Base-by-base conservation (phyloP, 2,329 filamentous ascomycete genomes). In the Fusarium beomiforme region DNA sequence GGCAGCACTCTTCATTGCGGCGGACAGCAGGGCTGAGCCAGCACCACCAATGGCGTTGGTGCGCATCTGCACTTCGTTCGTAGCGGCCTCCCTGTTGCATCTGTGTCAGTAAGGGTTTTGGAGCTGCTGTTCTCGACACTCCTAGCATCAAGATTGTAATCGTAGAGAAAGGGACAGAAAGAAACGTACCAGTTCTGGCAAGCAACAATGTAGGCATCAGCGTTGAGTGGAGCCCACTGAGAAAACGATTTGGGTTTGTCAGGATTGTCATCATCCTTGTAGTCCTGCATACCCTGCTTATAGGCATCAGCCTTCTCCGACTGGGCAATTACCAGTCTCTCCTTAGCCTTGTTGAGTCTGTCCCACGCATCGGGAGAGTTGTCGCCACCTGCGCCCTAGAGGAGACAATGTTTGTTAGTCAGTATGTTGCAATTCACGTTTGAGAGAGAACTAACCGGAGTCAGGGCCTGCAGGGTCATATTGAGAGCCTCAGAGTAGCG, bases 401-500 rank as follows among this genome's bases (percentile, higher is more conserved):
- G 2, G 1, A 1, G n/a, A 3, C 7, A 2, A 9, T 17, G 19
- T 51, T 4, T 17, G 19, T 51, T 4, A 37, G 21, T 17, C 3
- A 21, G 12, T 17, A 7, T 2, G 0, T 16, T 16, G 5, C 10
- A 5, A 16, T 2, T 42, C 7, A 10, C 4, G 12, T 6, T 11
- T 17, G 9, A 3, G 16, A 7, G 16, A 16, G 2, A 0, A 17
- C 16, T 19, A 7, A 51, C 47, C 6, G 47, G 47, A 5, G 47
- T 51, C 3, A 51, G 47, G 47, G 47, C 37, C 31, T 51, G 47
- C 21, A 51, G 13, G 17, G 47, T 51, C 47, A 51, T 51, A 13
- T 51, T 51, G 3, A 51, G 31, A 12, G 31, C 47, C 11, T 37
- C 47, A 26, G 47, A 51, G 23, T 51, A 37, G 31, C 47, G 31